A percentile compares a stretch with the other conserved stretches of the same genome.
These are phyloP conservation scores for Colletotrichum abscissum DNA, from an alignment of 2,329 filamentous ascomycete species.

Conservation along the genomic window DNA sequence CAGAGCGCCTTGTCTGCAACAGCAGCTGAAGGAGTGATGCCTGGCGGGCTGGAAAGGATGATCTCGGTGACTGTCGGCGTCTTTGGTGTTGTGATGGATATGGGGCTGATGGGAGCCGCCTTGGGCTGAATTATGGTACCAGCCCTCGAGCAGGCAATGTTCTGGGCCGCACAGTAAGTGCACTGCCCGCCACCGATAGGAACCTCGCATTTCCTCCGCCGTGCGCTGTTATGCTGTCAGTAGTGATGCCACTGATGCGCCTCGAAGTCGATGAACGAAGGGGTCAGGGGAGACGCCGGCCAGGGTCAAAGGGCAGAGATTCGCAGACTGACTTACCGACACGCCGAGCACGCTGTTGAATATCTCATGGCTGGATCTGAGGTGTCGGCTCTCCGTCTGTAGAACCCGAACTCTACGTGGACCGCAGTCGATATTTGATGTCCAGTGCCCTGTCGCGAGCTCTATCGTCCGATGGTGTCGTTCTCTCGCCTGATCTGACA, in stretches of 20 bases:
- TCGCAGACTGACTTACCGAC: constrained; percentile 33
- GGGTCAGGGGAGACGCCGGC: neutral
- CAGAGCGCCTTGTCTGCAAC: constrained; percentile 35
- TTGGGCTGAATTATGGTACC: constrained; percentile 37
- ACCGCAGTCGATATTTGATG: neutral
- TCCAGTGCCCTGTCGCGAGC: neutral
- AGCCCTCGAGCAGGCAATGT: constrained; percentile 35
- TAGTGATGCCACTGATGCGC: neutral
- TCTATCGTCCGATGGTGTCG: neutral
- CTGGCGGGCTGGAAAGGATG: constrained; percentile 19
- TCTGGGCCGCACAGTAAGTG: constrained; percentile 35
- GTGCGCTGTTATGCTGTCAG: constrained; percentile 26
- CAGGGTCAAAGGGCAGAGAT: neutral
- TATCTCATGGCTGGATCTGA: constrained; percentile 28
- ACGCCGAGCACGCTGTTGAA: constrained; percentile 37
- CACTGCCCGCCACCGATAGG: constrained; percentile 34
- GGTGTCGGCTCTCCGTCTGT: neutral
- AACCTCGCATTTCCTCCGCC: constrained; percentile 36
- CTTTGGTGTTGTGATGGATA: constrained; percentile 28
- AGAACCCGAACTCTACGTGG: neutral
- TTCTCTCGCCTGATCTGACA: neutral
- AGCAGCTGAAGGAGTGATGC: constrained; percentile 31
- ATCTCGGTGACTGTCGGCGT: constrained; percentile 30
- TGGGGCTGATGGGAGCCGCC: constrained; percentile 26
- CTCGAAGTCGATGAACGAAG: neutral